Evolutionary conservation across 169 alveolate genomes (phyloP).

Genomic region (Plasmodium gaboni): DNA sequence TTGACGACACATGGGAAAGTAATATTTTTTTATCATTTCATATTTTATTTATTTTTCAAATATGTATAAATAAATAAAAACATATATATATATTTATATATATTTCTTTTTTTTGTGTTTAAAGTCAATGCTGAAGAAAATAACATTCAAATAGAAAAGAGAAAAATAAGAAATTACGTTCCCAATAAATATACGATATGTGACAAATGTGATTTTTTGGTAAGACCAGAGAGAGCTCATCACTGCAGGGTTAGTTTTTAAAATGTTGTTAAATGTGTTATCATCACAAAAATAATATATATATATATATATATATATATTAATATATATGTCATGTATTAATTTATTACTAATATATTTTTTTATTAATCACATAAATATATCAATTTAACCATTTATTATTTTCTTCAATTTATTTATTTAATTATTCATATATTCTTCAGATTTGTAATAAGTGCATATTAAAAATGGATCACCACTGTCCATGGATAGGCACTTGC

Average conservation of each 20-base stretch:
- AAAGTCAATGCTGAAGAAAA: conserved; percentile 63
- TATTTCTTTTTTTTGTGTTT: not conserved
- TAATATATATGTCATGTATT: not conserved
- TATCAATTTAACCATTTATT: too few species aligned
- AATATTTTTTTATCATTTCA: not conserved
- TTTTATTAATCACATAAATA: not conserved
- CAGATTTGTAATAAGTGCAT: conserved; percentile 51
- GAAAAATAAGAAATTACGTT: conserved; percentile 54
- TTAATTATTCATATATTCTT: not conserved
- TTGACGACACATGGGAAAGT: conserved; percentile 68
- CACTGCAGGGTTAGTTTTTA: conserved; percentile 51
- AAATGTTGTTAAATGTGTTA: too few species aligned
- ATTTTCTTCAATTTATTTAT: too few species aligned
- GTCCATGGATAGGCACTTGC: conserved; percentile 76
- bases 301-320: conserved; percentile 1
- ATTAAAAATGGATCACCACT: conserved; percentile 68
- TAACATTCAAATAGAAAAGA: conserved; percentile 40
- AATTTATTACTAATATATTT: not conserved
- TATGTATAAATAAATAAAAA: not conserved
- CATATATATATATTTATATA: not conserved
- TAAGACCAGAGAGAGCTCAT: conserved; percentile 70
- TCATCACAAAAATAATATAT: too few species aligned
- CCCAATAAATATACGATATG: conserved; percentile 65
- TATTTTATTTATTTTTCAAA: not conserved
- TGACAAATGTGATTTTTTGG: conserved; percentile 54